phyloP scores from a whole-genome alignment of 441 rosid species.

The Sinapis alba region DNA sequence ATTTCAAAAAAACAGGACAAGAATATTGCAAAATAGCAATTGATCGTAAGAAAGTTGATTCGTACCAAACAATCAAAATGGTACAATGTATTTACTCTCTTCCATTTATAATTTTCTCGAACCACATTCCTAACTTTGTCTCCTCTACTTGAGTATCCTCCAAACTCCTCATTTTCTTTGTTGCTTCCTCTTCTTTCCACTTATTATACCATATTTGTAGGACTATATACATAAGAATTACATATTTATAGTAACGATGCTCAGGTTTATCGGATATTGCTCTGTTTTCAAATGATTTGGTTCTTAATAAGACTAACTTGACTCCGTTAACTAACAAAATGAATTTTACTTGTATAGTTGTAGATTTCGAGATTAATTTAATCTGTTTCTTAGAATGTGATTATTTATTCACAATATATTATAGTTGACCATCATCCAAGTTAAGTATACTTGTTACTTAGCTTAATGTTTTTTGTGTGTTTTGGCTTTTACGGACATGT shows the following conservation, averaged over 20 bases:
- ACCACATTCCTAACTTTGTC: constrained; percentile 24
- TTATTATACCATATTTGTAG: background rate
- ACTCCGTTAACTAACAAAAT: background rate
- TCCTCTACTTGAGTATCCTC: constrained; percentile 10
- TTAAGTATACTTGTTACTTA: background rate
- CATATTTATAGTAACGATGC: background rate
- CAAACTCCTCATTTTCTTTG: constrained; percentile 24
- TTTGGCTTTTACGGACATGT: background rate
- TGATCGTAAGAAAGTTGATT: constrained; percentile 21
- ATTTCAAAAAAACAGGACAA: background rate
- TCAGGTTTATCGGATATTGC: background rate
- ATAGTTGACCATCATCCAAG: constrained; percentile 7
- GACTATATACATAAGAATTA: background rate
- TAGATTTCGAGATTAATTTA: background rate
- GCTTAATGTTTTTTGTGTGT: background rate
- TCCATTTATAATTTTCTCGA: constrained; percentile 1
- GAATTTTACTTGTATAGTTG: background rate
- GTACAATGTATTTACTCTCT: constrained; percentile 32
- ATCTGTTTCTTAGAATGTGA: background rate
- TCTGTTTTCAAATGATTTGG: background rate
- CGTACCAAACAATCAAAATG: constrained; percentile 32
- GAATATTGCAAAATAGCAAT: constrained; percentile 22
- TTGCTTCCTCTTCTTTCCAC: constrained; percentile 26
- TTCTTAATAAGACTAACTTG: background rate
- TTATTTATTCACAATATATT: background rate